Percentiles rank a stretch among this genome's conserved stretches.
Conservation (phyloP, 495 filamentous ascomycete genomes). For the Staphylotrichum tortipilum region DNA sequence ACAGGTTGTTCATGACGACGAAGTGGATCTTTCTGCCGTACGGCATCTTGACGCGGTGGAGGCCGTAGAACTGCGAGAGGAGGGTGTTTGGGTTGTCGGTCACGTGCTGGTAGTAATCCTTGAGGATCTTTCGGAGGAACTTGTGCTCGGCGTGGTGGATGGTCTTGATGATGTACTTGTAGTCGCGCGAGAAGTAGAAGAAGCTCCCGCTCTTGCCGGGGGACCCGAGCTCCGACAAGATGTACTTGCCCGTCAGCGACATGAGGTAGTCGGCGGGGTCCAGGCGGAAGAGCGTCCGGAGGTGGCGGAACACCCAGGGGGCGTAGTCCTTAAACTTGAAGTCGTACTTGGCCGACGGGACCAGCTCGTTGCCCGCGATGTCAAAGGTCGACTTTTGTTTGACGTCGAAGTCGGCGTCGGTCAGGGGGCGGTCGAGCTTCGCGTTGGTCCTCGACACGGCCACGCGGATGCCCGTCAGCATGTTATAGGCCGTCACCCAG, state of each 20-base stretch:
- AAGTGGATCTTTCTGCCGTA: constrained; percentile 99
- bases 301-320: constrained; percentile 94
- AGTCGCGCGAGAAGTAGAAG: constrained; percentile 99
- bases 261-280: constrained; percentile 98
- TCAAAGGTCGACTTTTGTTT: constrained; percentile 98
- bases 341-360: constrained; percentile 97
- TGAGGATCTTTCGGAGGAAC: constrained; percentile 82
- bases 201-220: constrained; percentile 98
- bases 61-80: constrained; percentile 94
- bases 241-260: constrained; percentile 98
- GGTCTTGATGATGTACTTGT: constrained; percentile 99
- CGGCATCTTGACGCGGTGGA: constrained; percentile 96
- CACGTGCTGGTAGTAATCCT: constrained; percentile 91
- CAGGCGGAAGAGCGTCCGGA: constrained; percentile 78
- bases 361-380: constrained; percentile 94
- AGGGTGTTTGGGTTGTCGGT: constrained; percentile 90
- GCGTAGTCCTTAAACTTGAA: constrained; percentile 99
- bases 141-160: constrained; percentile 97
- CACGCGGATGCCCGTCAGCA: constrained; percentile 98
- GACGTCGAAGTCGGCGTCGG: constrained; percentile 81
- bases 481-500: constrained; percentile 98
- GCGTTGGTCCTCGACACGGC: constrained; percentile 94
- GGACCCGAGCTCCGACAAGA: constrained; percentile 91
- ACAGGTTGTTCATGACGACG: constrained; percentile 99
- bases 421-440: constrained; percentile 83